phyloP scores from a whole-genome alignment of 768 basidiomycete genomes.

The Psilocybe cyanescens region DNA sequence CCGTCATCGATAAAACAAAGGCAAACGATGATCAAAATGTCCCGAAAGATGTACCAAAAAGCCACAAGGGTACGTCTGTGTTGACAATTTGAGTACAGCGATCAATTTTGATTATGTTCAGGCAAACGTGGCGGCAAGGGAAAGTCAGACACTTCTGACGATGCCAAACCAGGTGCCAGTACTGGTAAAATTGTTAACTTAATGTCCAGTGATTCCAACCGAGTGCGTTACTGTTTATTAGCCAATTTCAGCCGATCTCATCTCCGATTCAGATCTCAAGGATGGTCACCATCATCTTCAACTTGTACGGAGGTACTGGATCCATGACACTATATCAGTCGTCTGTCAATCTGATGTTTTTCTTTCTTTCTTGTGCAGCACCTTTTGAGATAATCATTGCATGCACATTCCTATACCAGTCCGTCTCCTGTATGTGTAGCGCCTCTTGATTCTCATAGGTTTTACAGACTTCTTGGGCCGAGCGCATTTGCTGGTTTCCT shows the following conservation, averaged over 20 bases:
- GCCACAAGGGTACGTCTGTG: not conserved
- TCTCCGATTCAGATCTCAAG: conserved; percentile 42
- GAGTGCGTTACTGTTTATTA: conserved; percentile 32
- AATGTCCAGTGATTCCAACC: conserved; percentile 81
- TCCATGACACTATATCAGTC: not conserved
- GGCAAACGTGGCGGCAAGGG: conserved; percentile 34
- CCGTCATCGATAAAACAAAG: conserved; percentile 53
- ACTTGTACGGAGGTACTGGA: conserved; percentile 62
- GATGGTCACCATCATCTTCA: conserved; percentile 58
- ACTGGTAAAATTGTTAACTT: conserved; percentile 89
- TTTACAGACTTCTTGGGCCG: conserved; percentile 61
- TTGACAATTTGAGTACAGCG: conserved; percentile 23
- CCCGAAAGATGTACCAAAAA: conserved; percentile 29
- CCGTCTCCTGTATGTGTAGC: conserved; percentile 17
- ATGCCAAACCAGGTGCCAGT: conserved; percentile 79
- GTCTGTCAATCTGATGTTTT: not conserved
- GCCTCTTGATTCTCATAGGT: not conserved
- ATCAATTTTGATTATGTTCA: conserved; percentile 18
- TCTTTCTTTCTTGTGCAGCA: conserved; percentile 34
- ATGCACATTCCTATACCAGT: conserved; percentile 78
- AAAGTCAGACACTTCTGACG: conserved; percentile 41
- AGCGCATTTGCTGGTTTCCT: conserved; percentile 79
- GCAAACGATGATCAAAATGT: conserved; percentile 25
- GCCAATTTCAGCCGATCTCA: not conserved
- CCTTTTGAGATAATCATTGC: conserved; percentile 83